These are phyloP conservation scores for Leptodermis oblonga DNA, from an alignment of 257 asterid species.

Conservation along the genomic window DNA sequence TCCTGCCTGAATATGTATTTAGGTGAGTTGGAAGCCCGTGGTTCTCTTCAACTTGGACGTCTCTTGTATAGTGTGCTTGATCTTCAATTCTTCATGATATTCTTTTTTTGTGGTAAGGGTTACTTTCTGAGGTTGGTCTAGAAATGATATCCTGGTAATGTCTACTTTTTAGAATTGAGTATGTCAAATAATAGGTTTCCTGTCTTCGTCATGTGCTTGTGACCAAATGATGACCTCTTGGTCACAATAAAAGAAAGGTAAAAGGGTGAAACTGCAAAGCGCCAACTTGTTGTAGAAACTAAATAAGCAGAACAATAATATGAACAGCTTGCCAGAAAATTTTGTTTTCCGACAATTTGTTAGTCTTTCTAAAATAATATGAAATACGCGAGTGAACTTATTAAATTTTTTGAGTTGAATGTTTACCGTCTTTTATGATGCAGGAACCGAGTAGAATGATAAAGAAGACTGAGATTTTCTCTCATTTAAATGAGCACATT, in stretches of 20 bases:
- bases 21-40: neutral
- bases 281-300: neutral
- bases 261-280: neutral
- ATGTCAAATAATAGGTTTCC: neutral
- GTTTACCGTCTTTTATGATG: conserved; percentile 15
- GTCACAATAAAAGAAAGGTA: neutral
- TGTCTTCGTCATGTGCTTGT: neutral
- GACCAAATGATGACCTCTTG: neutral
- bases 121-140: neutral
- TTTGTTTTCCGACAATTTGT: neutral
- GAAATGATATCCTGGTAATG: neutral
- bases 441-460: conserved; percentile 52
- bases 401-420: neutral
- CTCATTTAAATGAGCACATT: conserved; percentile 60
- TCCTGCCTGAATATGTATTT: neutral
- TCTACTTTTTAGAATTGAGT: neutral
- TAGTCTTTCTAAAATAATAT: neutral
- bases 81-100: neutral
- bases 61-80: neutral
- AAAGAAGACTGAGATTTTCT: conserved; percentile 41
- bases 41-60: neutral
- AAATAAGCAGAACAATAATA: neutral
- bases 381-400: neutral
- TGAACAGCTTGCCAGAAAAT: neutral
- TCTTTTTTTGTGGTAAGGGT: neutral